phyloP scores from a whole-genome alignment of 2,329 filamentous ascomycete genomes.

The Pseudocercospora vitis region DNA sequence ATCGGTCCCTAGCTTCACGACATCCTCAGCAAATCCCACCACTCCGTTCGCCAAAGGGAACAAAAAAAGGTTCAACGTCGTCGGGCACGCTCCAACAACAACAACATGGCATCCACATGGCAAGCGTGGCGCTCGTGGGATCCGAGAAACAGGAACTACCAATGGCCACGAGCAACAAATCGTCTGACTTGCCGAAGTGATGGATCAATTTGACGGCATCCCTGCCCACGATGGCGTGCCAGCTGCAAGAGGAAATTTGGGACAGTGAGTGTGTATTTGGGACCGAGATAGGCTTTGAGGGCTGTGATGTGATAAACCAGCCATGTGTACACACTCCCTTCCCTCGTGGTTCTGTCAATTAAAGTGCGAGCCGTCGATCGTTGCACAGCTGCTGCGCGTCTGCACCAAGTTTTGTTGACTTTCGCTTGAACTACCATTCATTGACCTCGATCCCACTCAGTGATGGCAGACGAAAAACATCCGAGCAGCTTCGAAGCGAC shows the following conservation, averaged over 20 bases:
- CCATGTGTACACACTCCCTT: neutral
- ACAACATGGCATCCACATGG: constrained; percentile 23
- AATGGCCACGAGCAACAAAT: constrained; percentile 4
- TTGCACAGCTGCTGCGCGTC: neutral
- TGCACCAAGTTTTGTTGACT: too few relatives aligned
- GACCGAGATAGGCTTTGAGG: neutral
- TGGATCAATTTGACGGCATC: constrained; percentile 10
- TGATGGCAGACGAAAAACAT: constrained; percentile 21
- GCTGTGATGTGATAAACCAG: neutral
- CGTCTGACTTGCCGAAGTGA: neutral
- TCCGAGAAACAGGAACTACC: neutral
- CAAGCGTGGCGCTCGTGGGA: constrained; percentile 7
- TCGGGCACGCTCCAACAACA: neutral
- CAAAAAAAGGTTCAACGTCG: constrained; percentile 5
- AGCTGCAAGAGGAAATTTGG: constrained; percentile 1
- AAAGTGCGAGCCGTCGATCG: neutral
- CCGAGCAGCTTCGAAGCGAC: neutral
- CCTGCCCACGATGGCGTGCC: constrained; percentile 20
- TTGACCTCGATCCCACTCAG: neutral
- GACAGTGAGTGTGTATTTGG: neutral
- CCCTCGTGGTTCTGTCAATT: neutral
- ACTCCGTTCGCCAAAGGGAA: neutral
- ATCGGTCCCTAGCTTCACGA: constrained; percentile 8
- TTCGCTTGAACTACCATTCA: too few relatives aligned
- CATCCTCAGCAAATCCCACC: constrained; percentile 12